phyloP scores from a whole-genome alignment of 1,139 yeast species.

The Geotrichum carabidarum region DNA sequence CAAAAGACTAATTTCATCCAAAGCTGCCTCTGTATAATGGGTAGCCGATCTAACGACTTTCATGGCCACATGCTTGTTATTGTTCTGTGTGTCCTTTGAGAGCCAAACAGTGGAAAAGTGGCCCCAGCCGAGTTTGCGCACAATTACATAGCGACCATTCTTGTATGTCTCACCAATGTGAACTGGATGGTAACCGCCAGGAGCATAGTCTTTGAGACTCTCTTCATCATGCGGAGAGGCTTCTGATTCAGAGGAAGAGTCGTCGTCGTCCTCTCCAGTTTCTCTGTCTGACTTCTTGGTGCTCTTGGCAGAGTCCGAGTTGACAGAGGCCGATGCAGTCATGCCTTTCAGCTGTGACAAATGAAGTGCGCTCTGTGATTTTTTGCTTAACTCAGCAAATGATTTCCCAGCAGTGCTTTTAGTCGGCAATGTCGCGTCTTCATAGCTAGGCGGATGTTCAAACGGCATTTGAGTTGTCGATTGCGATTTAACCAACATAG shows the following conservation, averaged over 20 bases:
- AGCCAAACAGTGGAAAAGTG: conserved; percentile 89
- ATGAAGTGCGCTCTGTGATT: conserved; percentile 8
- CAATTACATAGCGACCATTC: conserved; percentile 57
- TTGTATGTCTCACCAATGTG: conserved; percentile 62
- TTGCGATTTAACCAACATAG: background rate
- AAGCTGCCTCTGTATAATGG: conserved; percentile 77
- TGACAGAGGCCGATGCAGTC: background rate
- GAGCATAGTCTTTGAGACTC: conserved; percentile 62
- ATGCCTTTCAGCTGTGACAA: background rate
- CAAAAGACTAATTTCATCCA: conserved; percentile 72
- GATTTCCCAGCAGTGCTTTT: background rate
- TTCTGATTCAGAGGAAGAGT: conserved; percentile 15
- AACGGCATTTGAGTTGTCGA: background rate
- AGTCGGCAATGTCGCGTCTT: background rate
- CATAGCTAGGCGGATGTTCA: conserved; percentile 1
- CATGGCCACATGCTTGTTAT: conserved; percentile 66
- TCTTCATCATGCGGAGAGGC: conserved; percentile 50
- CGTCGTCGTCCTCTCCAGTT: conserved; percentile 7
- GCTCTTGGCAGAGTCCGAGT: background rate
- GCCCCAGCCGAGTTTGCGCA: conserved; percentile 87
- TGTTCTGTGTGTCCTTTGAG: conserved; percentile 48
- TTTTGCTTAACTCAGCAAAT: background rate
- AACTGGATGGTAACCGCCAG: conserved; percentile 88
- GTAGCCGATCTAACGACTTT: conserved; percentile 69
- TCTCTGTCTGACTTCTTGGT: background rate